A percentile compares a stretch with the other conserved stretches of the same genome.
These are phyloP conservation scores for Echites panduratus DNA, from an alignment of 257 asterid species.

Conservation along the genomic window DNA sequence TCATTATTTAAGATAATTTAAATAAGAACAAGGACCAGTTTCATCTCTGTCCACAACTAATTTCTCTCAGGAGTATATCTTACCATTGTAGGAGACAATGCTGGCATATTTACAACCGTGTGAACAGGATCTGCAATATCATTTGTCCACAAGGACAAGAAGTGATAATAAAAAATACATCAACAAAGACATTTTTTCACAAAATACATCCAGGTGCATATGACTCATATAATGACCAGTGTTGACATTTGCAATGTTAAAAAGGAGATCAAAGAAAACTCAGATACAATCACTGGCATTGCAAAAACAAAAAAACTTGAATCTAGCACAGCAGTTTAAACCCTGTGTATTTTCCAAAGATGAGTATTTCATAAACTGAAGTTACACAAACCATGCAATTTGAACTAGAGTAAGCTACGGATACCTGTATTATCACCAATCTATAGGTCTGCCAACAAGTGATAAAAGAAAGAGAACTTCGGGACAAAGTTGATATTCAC, in stretches of 20 bases:
- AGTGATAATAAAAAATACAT: not conserved
- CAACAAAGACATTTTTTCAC: not conserved
- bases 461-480: not conserved
- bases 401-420: not conserved
- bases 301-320: not conserved
- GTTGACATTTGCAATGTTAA: not conserved
- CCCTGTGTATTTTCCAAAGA: not conserved
- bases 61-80: slow-evolving; percentile 19
- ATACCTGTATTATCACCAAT: not conserved
- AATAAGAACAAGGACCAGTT: not conserved
- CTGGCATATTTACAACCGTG: slow-evolving; percentile 81
- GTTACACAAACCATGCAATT: not conserved
- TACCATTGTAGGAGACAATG: slow-evolving; percentile 99
- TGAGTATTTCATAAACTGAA: not conserved
- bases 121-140: slow-evolving; percentile 65
- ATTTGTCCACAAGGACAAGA: slow-evolving; percentile 12
- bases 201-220: not conserved
- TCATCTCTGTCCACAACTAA: not conserved
- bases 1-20: not conserved
- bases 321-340: not conserved
- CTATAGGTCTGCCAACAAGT: not conserved
- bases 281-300: not conserved
- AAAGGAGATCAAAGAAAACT: not conserved
- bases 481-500: not conserved
- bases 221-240: not conserved